These are phyloP conservation scores for Sideroxylon spinosum DNA, from an alignment of 179 eudicot genomes.

Conservation along the genomic window DNA sequence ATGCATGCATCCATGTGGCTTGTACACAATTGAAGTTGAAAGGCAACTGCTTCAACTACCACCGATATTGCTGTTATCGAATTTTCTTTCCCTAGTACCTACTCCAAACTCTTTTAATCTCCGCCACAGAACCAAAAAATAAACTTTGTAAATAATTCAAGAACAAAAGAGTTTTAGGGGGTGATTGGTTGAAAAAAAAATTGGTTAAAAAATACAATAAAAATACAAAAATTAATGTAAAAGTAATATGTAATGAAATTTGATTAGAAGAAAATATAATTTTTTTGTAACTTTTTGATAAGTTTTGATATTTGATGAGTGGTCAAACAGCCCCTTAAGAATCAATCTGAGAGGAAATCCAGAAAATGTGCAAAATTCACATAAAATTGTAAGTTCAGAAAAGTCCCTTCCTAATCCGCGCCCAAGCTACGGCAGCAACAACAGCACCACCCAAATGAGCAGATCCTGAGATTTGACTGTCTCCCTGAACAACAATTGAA, in stretches of 20 bases:
- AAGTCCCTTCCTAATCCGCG: slow-evolving; percentile 38
- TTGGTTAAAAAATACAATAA: too few species aligned
- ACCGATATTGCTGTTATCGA: not conserved
- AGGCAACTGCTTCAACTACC: not conserved
- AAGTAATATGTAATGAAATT: too few species aligned
- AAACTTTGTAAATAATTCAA: not conserved
- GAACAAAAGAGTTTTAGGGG: too few species aligned
- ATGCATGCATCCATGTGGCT: not conserved
- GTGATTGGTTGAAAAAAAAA: too few species aligned
- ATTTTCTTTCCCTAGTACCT: not conserved
- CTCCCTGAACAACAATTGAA: slow-evolving; percentile 46
- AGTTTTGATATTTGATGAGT: too few species aligned
- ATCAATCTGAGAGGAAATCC: not conserved
- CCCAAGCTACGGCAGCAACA: slow-evolving; percentile 75
- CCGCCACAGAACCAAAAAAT: not conserved
- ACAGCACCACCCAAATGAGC: slow-evolving; percentile 86
- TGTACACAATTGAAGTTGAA: not conserved
- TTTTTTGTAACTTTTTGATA: too few species aligned
- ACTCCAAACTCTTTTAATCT: not conserved
- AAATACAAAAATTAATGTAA: too few species aligned
- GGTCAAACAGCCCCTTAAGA: too few species aligned
- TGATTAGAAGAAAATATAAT: too few species aligned
- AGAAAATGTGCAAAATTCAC: not conserved
- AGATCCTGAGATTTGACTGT: slow-evolving; percentile 64
- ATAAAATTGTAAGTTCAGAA: slow-evolving; percentile 23